These are phyloP conservation scores for Epichloe gansuensis DNA, from an alignment of 2,329 filamentous ascomycete genomes.

Conservation along the genomic window DNA sequence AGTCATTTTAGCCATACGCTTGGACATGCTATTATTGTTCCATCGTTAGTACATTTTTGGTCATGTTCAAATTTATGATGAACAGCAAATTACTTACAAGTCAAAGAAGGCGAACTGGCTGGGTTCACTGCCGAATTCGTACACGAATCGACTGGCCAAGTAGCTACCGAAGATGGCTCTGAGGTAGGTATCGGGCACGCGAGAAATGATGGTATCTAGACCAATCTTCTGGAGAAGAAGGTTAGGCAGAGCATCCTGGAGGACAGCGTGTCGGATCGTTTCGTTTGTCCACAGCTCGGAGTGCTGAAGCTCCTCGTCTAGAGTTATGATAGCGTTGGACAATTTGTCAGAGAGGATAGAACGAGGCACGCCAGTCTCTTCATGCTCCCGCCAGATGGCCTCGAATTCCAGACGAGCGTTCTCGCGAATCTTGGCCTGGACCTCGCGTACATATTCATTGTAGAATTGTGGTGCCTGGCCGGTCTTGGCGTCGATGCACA, in stretches of 20 bases:
- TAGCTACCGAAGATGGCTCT: slow-evolving; percentile 94
- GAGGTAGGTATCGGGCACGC: slow-evolving; percentile 86
- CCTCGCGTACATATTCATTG: slow-evolving; percentile 79
- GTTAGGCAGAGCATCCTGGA: slow-evolving; percentile 75
- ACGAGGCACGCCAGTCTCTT: slow-evolving; percentile 64
- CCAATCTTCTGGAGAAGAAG: slow-evolving; percentile 82
- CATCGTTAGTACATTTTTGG: neutral
- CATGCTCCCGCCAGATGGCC: slow-evolving; percentile 92
- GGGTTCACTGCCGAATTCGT: slow-evolving; percentile 83
- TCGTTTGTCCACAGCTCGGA: slow-evolving; percentile 85
- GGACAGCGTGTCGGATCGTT: slow-evolving; percentile 62
- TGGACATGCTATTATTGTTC: slow-evolving; percentile 44
- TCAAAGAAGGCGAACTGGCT: slow-evolving; percentile 98
- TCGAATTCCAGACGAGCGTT: slow-evolving; percentile 94
- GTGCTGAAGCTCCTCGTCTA: slow-evolving; percentile 91
- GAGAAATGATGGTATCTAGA: slow-evolving; percentile 70
- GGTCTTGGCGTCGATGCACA: slow-evolving; percentile 62
- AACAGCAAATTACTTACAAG: slow-evolving; percentile 55
- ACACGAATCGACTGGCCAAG: slow-evolving; percentile 89
- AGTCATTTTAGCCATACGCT: slow-evolving; percentile 41
- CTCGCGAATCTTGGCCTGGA: slow-evolving; percentile 80
- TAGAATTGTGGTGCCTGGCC: slow-evolving; percentile 84
- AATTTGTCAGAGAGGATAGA: slow-evolving; percentile 87
- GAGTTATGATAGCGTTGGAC: slow-evolving; percentile 83
- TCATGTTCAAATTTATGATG: neutral